These are phyloP conservation scores for Torrubiellomyces zombiae DNA, from an alignment of 2,329 filamentous ascomycete species.

Conservation along the genomic window DNA sequence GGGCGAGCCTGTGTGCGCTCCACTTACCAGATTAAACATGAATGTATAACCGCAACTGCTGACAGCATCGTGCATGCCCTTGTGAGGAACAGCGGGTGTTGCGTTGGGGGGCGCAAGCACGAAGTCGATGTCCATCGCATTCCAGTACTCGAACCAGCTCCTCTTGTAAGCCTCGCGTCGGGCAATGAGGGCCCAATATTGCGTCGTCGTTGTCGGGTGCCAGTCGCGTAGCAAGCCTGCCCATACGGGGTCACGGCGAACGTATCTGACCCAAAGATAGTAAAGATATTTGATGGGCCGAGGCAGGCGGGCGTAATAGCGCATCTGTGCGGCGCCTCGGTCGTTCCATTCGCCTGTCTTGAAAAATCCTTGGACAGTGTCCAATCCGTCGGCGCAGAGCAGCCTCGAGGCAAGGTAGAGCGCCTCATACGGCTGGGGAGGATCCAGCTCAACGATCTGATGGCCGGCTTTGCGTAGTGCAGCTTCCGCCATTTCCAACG, in stretches of 20 bases:
- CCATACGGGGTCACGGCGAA: constrained; percentile 61
- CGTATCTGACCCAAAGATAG: constrained; percentile 77
- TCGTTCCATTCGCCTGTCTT: constrained; percentile 67
- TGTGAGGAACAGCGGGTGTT: constrained; percentile 74
- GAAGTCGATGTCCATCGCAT: constrained; percentile 54
- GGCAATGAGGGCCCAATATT: constrained; percentile 70
- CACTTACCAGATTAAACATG: constrained; percentile 66
- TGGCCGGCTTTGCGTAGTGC: constrained; percentile 60
- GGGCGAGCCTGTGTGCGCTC: background rate
- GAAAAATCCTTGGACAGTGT: constrained; percentile 63
- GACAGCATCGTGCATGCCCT: constrained; percentile 71
- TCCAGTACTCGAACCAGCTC: constrained; percentile 77
- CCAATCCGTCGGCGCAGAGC: constrained; percentile 70
- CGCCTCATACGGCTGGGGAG: constrained; percentile 57
- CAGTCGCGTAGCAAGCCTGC: constrained; percentile 60
- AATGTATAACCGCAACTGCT: constrained; percentile 88
- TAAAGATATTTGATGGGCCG: constrained; percentile 67
- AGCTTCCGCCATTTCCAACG: constrained; percentile 51
- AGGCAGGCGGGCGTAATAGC: constrained; percentile 56
- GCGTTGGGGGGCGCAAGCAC: constrained; percentile 77
- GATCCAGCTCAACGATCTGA: constrained; percentile 46
- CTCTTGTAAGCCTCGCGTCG: constrained; percentile 63
- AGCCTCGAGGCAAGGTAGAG: constrained; percentile 64
- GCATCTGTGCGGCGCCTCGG: constrained; percentile 57
- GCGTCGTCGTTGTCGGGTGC: constrained; percentile 53